phyloP scores from a whole-genome alignment of 768 basidiomycete genomes.

The Rhodocollybia butyracea region DNA sequence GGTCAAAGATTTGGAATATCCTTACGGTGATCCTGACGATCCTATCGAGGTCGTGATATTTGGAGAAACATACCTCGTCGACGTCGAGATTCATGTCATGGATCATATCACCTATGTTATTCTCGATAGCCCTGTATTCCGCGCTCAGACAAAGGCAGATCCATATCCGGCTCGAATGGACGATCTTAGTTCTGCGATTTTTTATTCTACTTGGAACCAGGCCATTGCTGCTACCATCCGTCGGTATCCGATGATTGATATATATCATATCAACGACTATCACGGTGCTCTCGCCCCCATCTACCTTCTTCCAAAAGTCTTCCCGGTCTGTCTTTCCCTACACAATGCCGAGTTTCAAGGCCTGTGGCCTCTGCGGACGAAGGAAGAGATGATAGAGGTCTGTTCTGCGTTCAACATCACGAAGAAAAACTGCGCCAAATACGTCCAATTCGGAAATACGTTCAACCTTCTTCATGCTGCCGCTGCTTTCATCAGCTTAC shows the following conservation, averaged over 20 bases:
- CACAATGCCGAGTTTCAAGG: slow-evolving; percentile 99
- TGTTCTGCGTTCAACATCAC: slow-evolving; percentile 97
- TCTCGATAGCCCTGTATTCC: slow-evolving; percentile 93
- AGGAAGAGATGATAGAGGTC: slow-evolving; percentile 98
- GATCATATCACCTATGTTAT: slow-evolving; percentile 97
- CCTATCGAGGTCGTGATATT: slow-evolving; percentile 97
- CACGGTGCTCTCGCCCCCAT: slow-evolving; percentile 90
- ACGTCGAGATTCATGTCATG: slow-evolving; percentile 88
- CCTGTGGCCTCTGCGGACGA: slow-evolving; percentile 92
- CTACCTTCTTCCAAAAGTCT: slow-evolving; percentile 87
- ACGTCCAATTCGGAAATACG: slow-evolving; percentile 97
- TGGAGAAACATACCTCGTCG: slow-evolving; percentile 92
- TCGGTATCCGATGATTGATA: slow-evolving; percentile 81
- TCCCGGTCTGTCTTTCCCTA: slow-evolving; percentile 87
- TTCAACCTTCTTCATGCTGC: slow-evolving; percentile 94
- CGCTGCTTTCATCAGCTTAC: slow-evolving; percentile 87
- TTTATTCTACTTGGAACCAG: slow-evolving; percentile 98
- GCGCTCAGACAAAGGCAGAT: slow-evolving; percentile 93
- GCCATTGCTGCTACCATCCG: slow-evolving; percentile 91
- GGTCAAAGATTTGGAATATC: slow-evolving; percentile 93
- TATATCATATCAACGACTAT: slow-evolving; percentile 95
- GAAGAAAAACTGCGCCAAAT: slow-evolving; percentile 94
- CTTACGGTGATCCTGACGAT: slow-evolving; percentile 85
- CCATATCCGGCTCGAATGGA: slow-evolving; percentile 98
- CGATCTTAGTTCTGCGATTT: slow-evolving; percentile 92